phyloP scores from a whole-genome alignment of 768 basidiomycete genomes.

The Suillus paluster region DNA sequence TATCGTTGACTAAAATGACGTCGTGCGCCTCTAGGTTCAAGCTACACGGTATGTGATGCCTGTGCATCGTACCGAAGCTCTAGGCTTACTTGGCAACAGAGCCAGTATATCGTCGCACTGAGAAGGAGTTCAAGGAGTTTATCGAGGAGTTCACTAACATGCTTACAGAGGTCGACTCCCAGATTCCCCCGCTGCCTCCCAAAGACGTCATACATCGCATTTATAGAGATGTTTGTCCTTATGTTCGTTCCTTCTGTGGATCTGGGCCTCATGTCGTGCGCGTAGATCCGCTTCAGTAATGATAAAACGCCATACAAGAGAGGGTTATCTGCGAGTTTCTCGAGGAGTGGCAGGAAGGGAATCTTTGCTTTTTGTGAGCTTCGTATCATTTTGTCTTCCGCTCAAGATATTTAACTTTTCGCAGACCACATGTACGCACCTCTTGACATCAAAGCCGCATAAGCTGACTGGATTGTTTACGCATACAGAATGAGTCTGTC shows the following conservation, averaged over 20 bases:
- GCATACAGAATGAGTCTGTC: not conserved
- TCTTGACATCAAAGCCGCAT: not conserved
- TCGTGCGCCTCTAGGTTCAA: constrained; percentile 67
- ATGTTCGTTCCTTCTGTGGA: not conserved
- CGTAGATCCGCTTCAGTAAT: constrained; percentile 84
- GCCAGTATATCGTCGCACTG: constrained; percentile 52
- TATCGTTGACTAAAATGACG: not conserved
- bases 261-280: not conserved
- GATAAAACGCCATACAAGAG: constrained; percentile 97
- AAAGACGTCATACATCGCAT: constrained; percentile 81
- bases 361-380: constrained; percentile 84
- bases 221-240: constrained; percentile 4
- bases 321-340: constrained; percentile 80
- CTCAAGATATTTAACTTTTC: not conserved
- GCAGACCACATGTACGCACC: not conserved
- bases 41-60: constrained; percentile 57
- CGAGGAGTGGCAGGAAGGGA: constrained; percentile 88
- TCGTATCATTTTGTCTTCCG: not conserved
- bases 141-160: constrained; percentile 70
- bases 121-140: constrained; percentile 90
- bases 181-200: constrained; percentile 86
- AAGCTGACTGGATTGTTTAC: not conserved
- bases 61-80: not conserved
- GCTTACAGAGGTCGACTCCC: constrained; percentile 71
- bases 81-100: constrained; percentile 20